Evolutionary conservation across 176 grass and related monocot species (phyloP), one percentile per base, ranked within the genome.

Genomic region (Paspalum vaginatum): DNA sequence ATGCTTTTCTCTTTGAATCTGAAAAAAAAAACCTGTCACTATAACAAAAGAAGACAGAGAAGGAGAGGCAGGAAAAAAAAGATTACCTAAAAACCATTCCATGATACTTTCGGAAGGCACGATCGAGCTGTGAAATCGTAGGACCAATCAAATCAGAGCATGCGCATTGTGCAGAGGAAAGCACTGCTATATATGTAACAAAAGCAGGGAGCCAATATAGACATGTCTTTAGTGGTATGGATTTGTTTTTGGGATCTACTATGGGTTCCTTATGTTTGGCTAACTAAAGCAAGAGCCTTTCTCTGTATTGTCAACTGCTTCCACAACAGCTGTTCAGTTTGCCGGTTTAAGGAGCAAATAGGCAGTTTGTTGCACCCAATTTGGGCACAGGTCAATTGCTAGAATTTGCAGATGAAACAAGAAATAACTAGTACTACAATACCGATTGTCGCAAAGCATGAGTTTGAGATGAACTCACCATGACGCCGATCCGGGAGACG

Each of bases 401-500:
- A 61, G 58, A 61, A 61, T 27, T 27, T 61, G 24, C 16, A 39
- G 53, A 72, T 39, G 27, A 18, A 52, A 41, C 51, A 42, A 15
- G 6, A 56, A 56, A 13, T 7, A 55, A 55, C 50, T 41, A 41
- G 16, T 26, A 3, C 32, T 32, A 32, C 32, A 32, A 32, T 32
- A 32, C 32, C 32, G 27, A 61, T 41, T 53, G 15, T 38, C 18
- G 68, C 8, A 37, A 17, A 15, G 25, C 32, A 38, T 4, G 25
- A 10, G 6, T 8, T 11, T 11, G 32, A 56, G 32, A 61, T 61
- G 32, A 75, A 21, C 72, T 75, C 20, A 75, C 72, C 72, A 75
- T 59, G 53, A 11, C 12, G 6, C 39, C 20, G 38, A 75, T 58
- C 15, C 43, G 72, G 38, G 72, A 75, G 53, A 75, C 4, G 72